Conservation (phyloP, 2,329 filamentous ascomycete genomes). For the Exophiala bonariae region DNA sequence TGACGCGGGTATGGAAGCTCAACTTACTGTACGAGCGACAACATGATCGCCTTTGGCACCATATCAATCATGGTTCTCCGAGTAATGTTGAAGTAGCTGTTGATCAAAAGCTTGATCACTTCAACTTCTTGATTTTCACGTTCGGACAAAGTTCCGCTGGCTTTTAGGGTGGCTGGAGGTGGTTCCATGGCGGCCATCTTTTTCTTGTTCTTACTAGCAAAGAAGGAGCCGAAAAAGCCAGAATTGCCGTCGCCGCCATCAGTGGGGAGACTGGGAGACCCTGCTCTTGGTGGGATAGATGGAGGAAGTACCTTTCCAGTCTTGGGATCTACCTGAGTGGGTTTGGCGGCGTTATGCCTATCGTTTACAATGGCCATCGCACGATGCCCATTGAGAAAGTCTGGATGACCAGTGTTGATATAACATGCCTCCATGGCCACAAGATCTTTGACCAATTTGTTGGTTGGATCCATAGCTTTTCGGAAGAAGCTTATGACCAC, state of each 20-base stretch:
- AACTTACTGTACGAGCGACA: constrained; percentile 88
- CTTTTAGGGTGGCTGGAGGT: constrained; percentile 88
- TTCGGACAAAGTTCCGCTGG: constrained; percentile 88
- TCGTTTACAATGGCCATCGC: constrained; percentile 99
- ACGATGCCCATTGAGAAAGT: constrained; percentile 94
- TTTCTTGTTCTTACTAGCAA: constrained; percentile 99
- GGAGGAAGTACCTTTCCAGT: constrained; percentile 88
- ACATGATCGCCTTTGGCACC: constrained; percentile 99
- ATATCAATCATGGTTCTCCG: constrained; percentile 99
- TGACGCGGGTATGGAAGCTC: not conserved
- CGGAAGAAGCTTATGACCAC: constrained; percentile 96
- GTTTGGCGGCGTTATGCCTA: constrained; percentile 76
- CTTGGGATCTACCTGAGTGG: constrained; percentile 95
- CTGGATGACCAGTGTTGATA: constrained; percentile 96
- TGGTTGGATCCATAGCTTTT: constrained; percentile 96
- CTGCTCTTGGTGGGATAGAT: constrained; percentile 66
- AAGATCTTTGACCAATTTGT: constrained; percentile 91
- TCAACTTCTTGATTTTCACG: constrained; percentile 95
- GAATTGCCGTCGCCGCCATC: constrained; percentile 58
- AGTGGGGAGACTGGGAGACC: constrained; percentile 70
- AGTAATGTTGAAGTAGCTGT: constrained; percentile 97
- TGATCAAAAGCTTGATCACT: constrained; percentile 96
- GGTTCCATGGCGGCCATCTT: constrained; percentile 99
- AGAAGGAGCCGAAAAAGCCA: constrained; percentile 98
- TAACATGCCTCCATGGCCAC: constrained; percentile 96